Base-by-base conservation (phyloP, 2,329 filamentous ascomycete species). In the Colletotrichum australisinense region DNA sequence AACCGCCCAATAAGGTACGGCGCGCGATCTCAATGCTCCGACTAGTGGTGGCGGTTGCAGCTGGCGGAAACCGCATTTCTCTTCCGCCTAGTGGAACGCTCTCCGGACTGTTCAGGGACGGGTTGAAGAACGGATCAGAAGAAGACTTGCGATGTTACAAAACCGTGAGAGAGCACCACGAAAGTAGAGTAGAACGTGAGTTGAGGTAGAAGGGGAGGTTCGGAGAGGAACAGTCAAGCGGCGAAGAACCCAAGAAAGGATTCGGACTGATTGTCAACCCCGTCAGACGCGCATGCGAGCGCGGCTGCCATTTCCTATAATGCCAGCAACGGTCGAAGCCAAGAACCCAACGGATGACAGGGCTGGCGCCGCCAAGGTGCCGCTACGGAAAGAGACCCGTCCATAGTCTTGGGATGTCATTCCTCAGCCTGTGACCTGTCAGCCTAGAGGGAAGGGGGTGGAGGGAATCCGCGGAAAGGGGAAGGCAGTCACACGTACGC, bases 291-390 rank as follows among this genome's bases (percentile, higher is more conserved):
- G 46, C 32, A 64, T 60, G 42, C 46, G 38, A 69, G 57, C 58
- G 69, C 60, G 70, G 70, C 55, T 70, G 60, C 55, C 55, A 42
- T 70, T 70, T 73, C 67, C 70, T 73, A 73, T 73, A 73, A 70
- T 49, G 42, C 22, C 65, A 69, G 26, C 30, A 62, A 30, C 30
- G 63, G 58, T 24, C 59, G 55, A 64, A 42, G 53, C 70, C 70
- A 73, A 73, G 70, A 62, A 28, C 26, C n/a, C 60, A 60, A 63
- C 62, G 67, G 60, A 65, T 70, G 70, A 73, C 70, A 73, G 67
- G 70, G 56, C 70, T 70, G 67, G 60, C 60, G 60, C 46, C 66
- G 70, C 70, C 70, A 73, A 73, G 70, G 56, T 16, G 56, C 67
- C 60, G 60, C 70, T 70, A 73, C 67, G 70, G 67, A 49, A 70